Percentiles rank a stretch among this genome's conserved stretches.
Evolutionary conservation across 371 early-diverging fungal genomes (phyloP).

Genomic region (Mycotypha africana): DNA sequence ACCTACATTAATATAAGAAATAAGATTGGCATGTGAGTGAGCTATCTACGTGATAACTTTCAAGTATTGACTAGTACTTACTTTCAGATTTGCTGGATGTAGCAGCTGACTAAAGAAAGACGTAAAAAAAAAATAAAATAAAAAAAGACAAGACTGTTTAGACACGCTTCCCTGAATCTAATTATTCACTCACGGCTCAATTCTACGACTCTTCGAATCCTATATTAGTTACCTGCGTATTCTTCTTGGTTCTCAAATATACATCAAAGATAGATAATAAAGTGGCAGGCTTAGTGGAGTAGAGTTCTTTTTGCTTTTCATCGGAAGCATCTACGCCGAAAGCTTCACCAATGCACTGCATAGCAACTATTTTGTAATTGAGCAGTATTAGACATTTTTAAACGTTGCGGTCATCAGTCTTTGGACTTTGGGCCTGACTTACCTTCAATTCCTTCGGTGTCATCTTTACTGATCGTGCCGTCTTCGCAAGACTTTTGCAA

Average conservation of each 20-base stretch:
- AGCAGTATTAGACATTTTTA: no score
- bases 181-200: no score
- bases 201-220: no score
- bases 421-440: not conserved
- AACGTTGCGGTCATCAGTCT: not conserved
- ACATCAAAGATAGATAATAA: slow-evolving; percentile 84
- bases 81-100: slow-evolving; percentile 9
- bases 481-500: slow-evolving; percentile 74
- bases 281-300: slow-evolving; percentile 81
- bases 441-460: slow-evolving; percentile 90
- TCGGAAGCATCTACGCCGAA: slow-evolving; percentile 83
- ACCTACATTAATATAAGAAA: slow-evolving; percentile 7
- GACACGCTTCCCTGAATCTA: slow-evolving; percentile 16
- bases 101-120: slow-evolving; percentile 2
- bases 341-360: slow-evolving; percentile 92
- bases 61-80: no score
- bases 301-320: slow-evolving; percentile 53
- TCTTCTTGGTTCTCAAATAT: slow-evolving; percentile 80
- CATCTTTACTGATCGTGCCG: slow-evolving; percentile 75
- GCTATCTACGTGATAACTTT: no score
- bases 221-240: no score
- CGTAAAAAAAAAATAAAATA: no score
- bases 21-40: slow-evolving; percentile 4
- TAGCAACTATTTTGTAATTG: slow-evolving; percentile 59
- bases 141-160: slow-evolving; percentile 4